Base-by-base conservation (phyloP, 495 filamentous ascomycete genomes). In the Bombardia bombarda region DNA sequence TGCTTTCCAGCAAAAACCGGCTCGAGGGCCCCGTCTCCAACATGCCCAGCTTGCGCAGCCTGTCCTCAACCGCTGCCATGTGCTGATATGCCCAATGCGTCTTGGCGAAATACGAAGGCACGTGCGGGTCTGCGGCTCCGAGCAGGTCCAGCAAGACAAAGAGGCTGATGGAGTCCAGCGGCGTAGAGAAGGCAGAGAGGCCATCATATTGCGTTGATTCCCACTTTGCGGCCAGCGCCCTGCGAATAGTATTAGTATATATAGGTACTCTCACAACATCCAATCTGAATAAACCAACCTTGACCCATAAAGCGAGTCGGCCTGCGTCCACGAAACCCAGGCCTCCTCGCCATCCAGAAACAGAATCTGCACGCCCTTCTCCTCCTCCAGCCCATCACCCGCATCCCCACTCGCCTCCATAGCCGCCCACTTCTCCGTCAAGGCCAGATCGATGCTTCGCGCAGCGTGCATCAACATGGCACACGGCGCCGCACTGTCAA, bases 291-390 rank as follows among this genome's bases (percentile, higher is more conserved):
- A 28, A 28, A 28, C 26, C 9, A 28, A 84, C 67, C 88, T 76
- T 7, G 92, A 76, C 2, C 92, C 92, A 52, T 97, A 98, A 5
- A 94, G 62, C 4, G 84, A 90, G 63, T 98, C 92, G 0, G 64
- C 74, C 34, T 70, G 73, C 10, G 80, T 82, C 92, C 92, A 98
- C 1, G 45, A 50, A 31, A 75, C 55, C 61, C 95, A 97, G 1
- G 92, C 88, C 63, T 98, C 92, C 66, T 98, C 92, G 3, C 92
- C 92, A 61, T 98, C 92, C 18, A 98, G 61, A 38, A 97, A 77
- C 20, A 98, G 49, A 31, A 98, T 80, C 70, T 97, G 92, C 23
- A 98, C 74, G 6, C 92, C 92, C 54, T 77, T 79, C 41, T 86
- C 79, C 51, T 70, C 60, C 4, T 76, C 84, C 20, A 82, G 65